phyloP scores from a whole-genome alignment of 805 yeast species.

The Metschnikowia reukaufii region DNA sequence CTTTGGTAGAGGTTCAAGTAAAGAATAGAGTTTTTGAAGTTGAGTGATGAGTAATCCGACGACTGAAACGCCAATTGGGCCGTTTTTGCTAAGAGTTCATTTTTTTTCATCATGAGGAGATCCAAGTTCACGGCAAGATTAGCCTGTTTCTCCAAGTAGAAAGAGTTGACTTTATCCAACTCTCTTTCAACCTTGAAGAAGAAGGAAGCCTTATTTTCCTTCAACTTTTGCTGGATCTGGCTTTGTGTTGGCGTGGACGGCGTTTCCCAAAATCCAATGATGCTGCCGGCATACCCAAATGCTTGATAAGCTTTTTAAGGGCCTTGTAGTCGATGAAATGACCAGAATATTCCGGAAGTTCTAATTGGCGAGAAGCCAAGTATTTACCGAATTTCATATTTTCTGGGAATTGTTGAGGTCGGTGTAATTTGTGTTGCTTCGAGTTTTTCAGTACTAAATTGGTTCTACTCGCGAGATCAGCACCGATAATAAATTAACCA shows the following conservation, averaged over 20 bases:
- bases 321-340: slow-evolving; percentile 95
- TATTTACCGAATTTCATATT: slow-evolving; percentile 96
- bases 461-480: background rate
- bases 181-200: slow-evolving; percentile 92
- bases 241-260: slow-evolving; percentile 27
- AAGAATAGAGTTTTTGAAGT: slow-evolving; percentile 68
- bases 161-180: slow-evolving; percentile 90
- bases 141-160: slow-evolving; percentile 87
- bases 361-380: slow-evolving; percentile 89
- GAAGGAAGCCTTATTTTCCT: slow-evolving; percentile 87
- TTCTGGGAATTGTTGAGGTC: background rate
- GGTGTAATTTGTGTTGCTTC: background rate
- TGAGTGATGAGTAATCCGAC: slow-evolving; percentile 18
- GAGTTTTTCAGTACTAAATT: background rate
- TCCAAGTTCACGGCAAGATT: slow-evolving; percentile 80
- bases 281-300: slow-evolving; percentile 52
- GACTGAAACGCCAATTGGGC: slow-evolving; percentile 16
- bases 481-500: background rate
- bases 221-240: slow-evolving; percentile 51
- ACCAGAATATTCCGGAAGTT: slow-evolving; percentile 91
- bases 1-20: slow-evolving; percentile 84
- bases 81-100: slow-evolving; percentile 41
- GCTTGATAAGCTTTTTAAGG: slow-evolving; percentile 85
- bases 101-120: slow-evolving; percentile 69
- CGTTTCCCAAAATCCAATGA: slow-evolving; percentile 17